Evolutionary conservation across 208 protist genomes (phyloP), one percentile per base, ranked within the genome.

Genomic region (Kentomonas sorsogonicus): DNA sequence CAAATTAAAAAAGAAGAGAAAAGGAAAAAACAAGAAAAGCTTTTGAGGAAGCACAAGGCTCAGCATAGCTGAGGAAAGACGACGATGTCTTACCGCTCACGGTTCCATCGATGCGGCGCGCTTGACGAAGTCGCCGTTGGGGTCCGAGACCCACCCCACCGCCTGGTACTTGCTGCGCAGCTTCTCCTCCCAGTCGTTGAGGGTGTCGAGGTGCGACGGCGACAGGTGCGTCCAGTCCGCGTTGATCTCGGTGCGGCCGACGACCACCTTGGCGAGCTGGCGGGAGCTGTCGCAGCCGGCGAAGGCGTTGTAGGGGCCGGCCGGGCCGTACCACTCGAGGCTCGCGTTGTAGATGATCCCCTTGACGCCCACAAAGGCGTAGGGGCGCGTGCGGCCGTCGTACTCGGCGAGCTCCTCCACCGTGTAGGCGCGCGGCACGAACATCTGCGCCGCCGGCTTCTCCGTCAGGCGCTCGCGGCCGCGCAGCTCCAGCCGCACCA

Each of bases 181-280:
- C 16, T 69, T 69, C 63, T 85, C 84, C 65, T 93, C 89, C 89
- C 89, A 95, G 53, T 93, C 86, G 34, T 92, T 72, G n/a, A 95
- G 70, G 11, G 67, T 81, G 39, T 72, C 53, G 41, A 89, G 45
- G 56, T 95, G 81, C 2, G 30, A 41, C 15, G 69, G 62, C 3
- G 69, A 70, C 7, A 95, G 84, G n/a, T 59, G 76, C 10, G 83
- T 87, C 86, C 89, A 95, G 58, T 93, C 80, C 10, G 77, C 77
- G 62, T 93, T 93, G 46, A 74, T 70, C 60, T 95, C 89, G 26
- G 86, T 72, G 15, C 72, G 73, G 29, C 82, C 72, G 2, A 95
- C 89, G 13, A 76, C 67, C 51, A 91, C 73, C 61, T 95, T 95
- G 30, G 80, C 89, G 18, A 95, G 68, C 22, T 92, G 79, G 10